Percentiles rank a stretch among this genome's conserved stretches.
Evolutionary conservation across 345 rosid species (phyloP).

Genomic region (Angophora floribunda): DNA sequence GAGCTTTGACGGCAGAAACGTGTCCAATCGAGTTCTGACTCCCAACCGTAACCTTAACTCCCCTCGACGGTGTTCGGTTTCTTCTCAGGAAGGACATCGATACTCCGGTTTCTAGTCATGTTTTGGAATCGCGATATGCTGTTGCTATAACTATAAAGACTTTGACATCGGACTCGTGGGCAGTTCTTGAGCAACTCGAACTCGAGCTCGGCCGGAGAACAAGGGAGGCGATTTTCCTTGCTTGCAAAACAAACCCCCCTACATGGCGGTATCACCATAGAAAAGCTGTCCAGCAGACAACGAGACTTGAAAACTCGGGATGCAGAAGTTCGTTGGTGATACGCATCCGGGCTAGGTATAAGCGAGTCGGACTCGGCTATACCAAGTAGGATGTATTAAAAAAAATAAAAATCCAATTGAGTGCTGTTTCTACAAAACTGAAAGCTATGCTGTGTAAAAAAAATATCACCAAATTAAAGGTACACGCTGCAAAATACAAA

Average conservation of each 20-base stretch:
- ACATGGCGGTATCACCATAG: not conserved
- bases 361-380: not conserved
- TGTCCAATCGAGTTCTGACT: not conserved
- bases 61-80: not conserved
- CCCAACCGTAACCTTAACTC: not conserved
- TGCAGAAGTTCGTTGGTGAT: not conserved
- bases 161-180: not conserved
- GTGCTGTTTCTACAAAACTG: not conserved
- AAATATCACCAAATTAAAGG: not conserved
- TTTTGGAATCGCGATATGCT: not conserved
- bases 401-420: not conserved
- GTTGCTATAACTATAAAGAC: not conserved
- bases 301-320: not conserved
- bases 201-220: not conserved
- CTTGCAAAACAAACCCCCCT: not conserved
- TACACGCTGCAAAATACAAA: not conserved
- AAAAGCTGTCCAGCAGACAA: not conserved
- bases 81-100: not conserved
- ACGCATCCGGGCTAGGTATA: not conserved
- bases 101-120: not conserved
- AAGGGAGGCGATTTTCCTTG: not conserved
- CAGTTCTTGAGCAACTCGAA: not conserved
- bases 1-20: not conserved
- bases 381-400: not conserved
- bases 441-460: not conserved